A percentile compares a stretch with the other conserved stretches of the same genome.
Conservation (phyloP, 345 rosid species). For the Adansonia digitata region DNA sequence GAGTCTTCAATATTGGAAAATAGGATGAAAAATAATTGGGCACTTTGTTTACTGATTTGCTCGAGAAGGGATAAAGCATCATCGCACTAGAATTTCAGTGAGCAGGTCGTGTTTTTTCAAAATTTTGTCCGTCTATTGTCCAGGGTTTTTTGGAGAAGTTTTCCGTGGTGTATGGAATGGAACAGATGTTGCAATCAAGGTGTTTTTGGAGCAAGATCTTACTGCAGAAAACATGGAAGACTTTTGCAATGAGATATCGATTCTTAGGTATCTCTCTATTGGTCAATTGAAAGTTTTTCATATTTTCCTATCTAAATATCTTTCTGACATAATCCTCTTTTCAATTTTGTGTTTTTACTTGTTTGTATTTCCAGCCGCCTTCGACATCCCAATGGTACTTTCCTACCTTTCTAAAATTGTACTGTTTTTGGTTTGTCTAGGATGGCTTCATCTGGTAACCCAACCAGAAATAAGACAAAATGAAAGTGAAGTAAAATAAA, state of each 20-base stretch:
- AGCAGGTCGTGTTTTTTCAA: conserved; percentile 3
- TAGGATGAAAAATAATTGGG: not conserved
- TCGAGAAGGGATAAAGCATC: not conserved
- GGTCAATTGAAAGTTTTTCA: conserved; percentile 18
- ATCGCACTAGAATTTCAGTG: too few species aligned
- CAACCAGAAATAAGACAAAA: not conserved
- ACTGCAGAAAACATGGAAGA: conserved; percentile 33
- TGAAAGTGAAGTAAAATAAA: not conserved
- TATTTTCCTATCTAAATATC: conserved; percentile 13
- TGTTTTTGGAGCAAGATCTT: conserved; percentile 91
- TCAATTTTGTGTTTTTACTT: conserved; percentile 22
- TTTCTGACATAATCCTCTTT: conserved; percentile 31
- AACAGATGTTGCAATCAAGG: conserved; percentile 94
- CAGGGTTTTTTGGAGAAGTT: conserved; percentile 96
- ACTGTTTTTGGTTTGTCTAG: not conserved
- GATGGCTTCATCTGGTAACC: not conserved
- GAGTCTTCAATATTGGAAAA: not conserved
- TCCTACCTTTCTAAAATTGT: conserved; percentile 9
- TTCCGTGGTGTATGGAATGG: conserved; percentile 98
- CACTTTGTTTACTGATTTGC: not conserved
- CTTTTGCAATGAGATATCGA: conserved; percentile 96
- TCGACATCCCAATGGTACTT: conserved; percentile 94
- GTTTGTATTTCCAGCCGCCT: conserved; percentile 60
- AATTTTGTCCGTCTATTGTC: not conserved
- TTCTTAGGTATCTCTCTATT: conserved; percentile 61